Conservation (phyloP, 2,329 filamentous ascomycete genomes). For the Calonectria fujianensis region DNA sequence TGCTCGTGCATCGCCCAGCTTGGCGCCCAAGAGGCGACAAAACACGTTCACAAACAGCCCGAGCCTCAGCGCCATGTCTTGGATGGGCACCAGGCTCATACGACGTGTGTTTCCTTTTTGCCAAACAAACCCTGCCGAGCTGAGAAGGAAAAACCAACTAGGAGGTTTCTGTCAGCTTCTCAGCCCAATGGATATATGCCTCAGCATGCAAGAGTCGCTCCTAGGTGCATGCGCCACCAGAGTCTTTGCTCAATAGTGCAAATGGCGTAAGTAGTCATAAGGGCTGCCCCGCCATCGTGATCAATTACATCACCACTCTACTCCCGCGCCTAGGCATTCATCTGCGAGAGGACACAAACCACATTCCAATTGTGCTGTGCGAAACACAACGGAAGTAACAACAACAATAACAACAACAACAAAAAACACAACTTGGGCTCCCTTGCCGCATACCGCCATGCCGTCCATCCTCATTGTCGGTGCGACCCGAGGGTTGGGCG, state of each 20-base stretch:
- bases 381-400: not conserved
- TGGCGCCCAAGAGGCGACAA: not conserved
- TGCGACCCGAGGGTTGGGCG: constrained; percentile 81
- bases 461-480: constrained; percentile 77
- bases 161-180: not conserved
- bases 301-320: constrained; percentile 49
- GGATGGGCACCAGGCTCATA: not conserved
- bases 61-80: constrained; percentile 21
- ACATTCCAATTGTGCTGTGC: constrained; percentile 19
- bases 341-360: constrained; percentile 25
- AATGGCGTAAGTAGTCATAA: constrained; percentile 24
- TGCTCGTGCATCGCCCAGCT: not conserved
- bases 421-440: constrained; percentile 5
- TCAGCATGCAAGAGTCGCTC: not conserved
- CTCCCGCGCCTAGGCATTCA: constrained; percentile 8
- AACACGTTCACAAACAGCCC: constrained; percentile 10
- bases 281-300: constrained; percentile 39
- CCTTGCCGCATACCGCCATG: constrained; percentile 56
- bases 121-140: not conserved
- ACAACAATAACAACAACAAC: constrained; percentile 3
- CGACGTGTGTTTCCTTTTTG: constrained; percentile 3
- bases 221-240: constrained; percentile 24
- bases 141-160: not conserved
- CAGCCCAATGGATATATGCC: not conserved
- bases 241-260: constrained; percentile 36